Base-by-base conservation (phyloP, 2,329 filamentous ascomycete species). In the Daldinia sp. region DNA sequence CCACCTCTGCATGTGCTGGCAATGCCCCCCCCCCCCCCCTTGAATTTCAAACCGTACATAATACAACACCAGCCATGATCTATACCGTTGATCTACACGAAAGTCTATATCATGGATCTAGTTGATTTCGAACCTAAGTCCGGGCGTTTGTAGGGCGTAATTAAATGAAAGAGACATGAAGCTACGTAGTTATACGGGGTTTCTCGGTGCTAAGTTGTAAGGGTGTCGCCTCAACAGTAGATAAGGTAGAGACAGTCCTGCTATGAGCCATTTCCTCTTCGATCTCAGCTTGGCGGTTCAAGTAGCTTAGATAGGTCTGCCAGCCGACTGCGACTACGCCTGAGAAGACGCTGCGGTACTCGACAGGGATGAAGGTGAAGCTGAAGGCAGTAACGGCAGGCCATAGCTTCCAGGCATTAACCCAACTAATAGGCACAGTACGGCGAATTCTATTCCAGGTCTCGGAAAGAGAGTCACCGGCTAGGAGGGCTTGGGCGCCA, bases 361-460 rank as follows among this genome's bases (percentile, higher is more conserved):
- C 89, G 54, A 93, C 84, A 28, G 90, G 88, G 4, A 98, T 83
- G 75, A 93, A 96, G n/a, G 91, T 89, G 76, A 98, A 97, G 79
- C 87, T 94, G 77, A 98, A 90, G 0, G 93, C 93, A 13, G 92
- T 97, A 15, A 97, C 91, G 0, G 89, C 89, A 0, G 94, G 95
- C 94, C 94, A 98, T 26, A 98, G 80, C 82, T 97, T 97, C 78
- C 90, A 89, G 67, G 90, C 92, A 78, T 96, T 97, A 76, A 89
- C 79, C 76, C 93, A 88, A 76, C 90, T 94, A 26, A 86, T 85
- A 0, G 94, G 93, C 0, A 97, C 91, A 0, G 94, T 94, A 65
- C 89, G 85, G 72, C 86, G 87, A 66, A 98, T 85, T 59, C 93
- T 89, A 74, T 92, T 88, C 79, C 88, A 87, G 0, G 91, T 87